Percentiles rank a stretch among this genome's conserved stretches.
Evolutionary conservation across 345 rosid species (phyloP).

Genomic region (Draba incana): DNA sequence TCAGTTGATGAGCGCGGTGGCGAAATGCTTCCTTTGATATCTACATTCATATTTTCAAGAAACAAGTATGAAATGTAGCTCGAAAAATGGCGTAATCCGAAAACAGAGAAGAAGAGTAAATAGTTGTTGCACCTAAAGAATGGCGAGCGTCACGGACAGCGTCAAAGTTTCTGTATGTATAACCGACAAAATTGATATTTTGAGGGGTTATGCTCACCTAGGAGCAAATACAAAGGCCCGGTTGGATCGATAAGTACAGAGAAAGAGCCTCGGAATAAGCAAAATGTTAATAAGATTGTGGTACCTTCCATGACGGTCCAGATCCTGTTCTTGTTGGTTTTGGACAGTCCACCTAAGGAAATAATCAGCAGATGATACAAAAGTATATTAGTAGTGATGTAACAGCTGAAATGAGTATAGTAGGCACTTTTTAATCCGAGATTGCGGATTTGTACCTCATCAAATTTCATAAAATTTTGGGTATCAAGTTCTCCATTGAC

Average conservation of each 20-base stretch:
- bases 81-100: background rate
- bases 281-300: background rate
- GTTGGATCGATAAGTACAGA: constrained; percentile 21
- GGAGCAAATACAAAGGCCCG: constrained; percentile 6
- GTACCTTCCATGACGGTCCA: constrained; percentile 81
- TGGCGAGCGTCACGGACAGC: constrained; percentile 68
- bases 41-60: constrained; percentile 39
- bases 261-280: background rate
- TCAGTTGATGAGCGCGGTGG: constrained; percentile 50
- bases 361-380: constrained; percentile 17
- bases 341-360: constrained; percentile 55
- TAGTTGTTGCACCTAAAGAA: constrained; percentile 51
- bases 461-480: constrained; percentile 87
- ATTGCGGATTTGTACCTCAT: constrained; percentile 59
- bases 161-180: constrained; percentile 85
- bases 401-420: background rate
- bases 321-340: constrained; percentile 61
- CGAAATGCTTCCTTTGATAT: constrained; percentile 45
- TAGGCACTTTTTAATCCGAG: background rate
- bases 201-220: constrained; percentile 65
- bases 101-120: constrained; percentile 15
- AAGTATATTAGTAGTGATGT: background rate
- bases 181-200: constrained; percentile 87
- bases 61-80: constrained; percentile 1
- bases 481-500: constrained; percentile 89